Evolutionary conservation across 805 yeast species (phyloP).

Genomic region (Candida krabiensis): DNA sequence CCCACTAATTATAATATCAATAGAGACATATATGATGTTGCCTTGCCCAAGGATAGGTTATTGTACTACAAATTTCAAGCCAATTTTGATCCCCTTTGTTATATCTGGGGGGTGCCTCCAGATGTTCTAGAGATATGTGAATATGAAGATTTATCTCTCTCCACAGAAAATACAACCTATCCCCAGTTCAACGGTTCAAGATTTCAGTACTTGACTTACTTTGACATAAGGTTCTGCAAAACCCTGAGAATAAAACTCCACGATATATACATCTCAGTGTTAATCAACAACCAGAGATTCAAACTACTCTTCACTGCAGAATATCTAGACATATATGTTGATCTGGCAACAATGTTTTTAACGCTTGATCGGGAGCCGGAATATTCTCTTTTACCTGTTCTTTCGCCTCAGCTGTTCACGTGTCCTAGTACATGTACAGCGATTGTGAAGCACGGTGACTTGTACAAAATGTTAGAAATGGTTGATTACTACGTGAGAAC

Average conservation of each 20-base stretch:
- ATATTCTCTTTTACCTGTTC: slow-evolving; percentile 64
- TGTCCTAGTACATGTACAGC: slow-evolving; percentile 78
- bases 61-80: slow-evolving; percentile 19
- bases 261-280: slow-evolving; percentile 61
- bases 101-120: slow-evolving; percentile 47
- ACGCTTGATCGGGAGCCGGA: slow-evolving; percentile 87
- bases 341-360: slow-evolving; percentile 67
- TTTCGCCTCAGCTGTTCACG: slow-evolving; percentile 86
- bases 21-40: slow-evolving; percentile 33
- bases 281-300: slow-evolving; percentile 59
- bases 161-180: slow-evolving; percentile 2
- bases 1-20: slow-evolving; percentile 32
- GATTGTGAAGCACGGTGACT: slow-evolving; percentile 62
- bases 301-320: slow-evolving; percentile 68
- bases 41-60: slow-evolving; percentile 22
- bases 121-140: slow-evolving; percentile 46
- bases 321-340: slow-evolving; percentile 81
- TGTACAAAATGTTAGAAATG: slow-evolving; percentile 59
- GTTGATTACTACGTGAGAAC: slow-evolving; percentile 62
- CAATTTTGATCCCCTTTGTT: slow-evolving; percentile 29
- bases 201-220: slow-evolving; percentile 57
- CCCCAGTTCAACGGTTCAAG: slow-evolving; percentile 44
- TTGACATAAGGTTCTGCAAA: slow-evolving; percentile 76
- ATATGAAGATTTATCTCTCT: slow-evolving; percentile 35
- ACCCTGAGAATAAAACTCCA: slow-evolving; percentile 55